Base-by-base conservation (phyloP, 495 filamentous ascomycete species). In the Margaritispora aquatica region DNA sequence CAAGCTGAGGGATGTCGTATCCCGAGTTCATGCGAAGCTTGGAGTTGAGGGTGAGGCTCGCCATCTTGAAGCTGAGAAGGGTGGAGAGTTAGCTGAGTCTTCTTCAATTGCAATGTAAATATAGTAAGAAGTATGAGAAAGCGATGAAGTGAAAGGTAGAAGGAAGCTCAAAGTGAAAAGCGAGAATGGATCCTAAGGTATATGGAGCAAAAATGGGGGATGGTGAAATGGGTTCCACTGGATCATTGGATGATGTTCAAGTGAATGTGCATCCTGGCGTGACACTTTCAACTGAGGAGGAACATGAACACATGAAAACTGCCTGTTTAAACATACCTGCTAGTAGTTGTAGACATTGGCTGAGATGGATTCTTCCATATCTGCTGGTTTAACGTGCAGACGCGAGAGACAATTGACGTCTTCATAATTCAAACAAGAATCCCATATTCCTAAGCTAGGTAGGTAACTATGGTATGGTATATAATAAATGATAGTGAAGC, bases 1-100 rank as follows among this genome's bases (percentile, higher is more conserved):
- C 89, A 36, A 93, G 65, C 10, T 79, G 70, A 0, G 90, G 90
- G 36, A 95, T 90, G 57, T 90, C 83, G 69, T 85, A 85, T 55
- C 90, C 89, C 48, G 88, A 90, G 61, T 83, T 82, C 71, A 93
- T 75, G 66, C 83, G 85, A 62, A 85, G 74, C 36, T 78, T 87
- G 15, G 84, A 83, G 62, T 85, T 78, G 66, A 92, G 78, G 23
- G 71, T 77, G 31, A 86, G 73, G 10, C 73, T 63, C 2, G 86
- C 71, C 85, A 88, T 88, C 52, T 31, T 72, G 50, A 24, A 59
- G n/a, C 59, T 62, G 23, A 20, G 38, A 44, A 44, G 38, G 38
- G 38, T 44, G n/a, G n/a, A n/a, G n/a, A n/a, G n/a, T n/a, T n/a
- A n/a, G n/a, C n/a, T n/a, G n/a, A n/a, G 38, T 44, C 19, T 51